phyloP scores from a whole-genome alignment of 345 rosid species.

The Bruguiera sexangula region DNA sequence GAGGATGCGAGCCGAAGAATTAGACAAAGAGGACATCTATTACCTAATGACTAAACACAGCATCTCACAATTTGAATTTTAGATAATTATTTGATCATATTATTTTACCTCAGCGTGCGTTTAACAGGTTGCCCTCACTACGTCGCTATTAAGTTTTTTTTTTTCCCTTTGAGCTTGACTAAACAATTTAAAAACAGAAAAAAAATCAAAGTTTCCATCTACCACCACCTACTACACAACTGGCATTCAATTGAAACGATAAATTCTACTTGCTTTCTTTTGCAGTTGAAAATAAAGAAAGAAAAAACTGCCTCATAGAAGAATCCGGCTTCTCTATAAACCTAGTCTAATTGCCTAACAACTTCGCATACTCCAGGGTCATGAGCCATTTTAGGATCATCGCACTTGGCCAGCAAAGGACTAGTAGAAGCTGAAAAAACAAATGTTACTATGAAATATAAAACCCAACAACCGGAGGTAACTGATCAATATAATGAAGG shows the following conservation, averaged over 20 bases:
- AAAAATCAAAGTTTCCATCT: too few species aligned
- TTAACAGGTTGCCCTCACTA: too few species aligned
- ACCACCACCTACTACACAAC: too few species aligned
- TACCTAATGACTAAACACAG: not conserved
- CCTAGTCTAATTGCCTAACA: constrained; percentile 59
- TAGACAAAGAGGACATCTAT: not conserved
- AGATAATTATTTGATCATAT: too few species aligned
- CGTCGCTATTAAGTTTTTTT: too few species aligned
- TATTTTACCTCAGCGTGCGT: too few species aligned
- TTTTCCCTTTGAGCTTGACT: too few species aligned
- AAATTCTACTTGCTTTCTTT: not conserved
- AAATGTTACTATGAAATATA: not conserved
- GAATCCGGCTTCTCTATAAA: constrained; percentile 80
- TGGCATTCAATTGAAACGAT: not conserved
- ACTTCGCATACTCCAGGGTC: constrained; percentile 55
- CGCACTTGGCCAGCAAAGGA: constrained; percentile 54
- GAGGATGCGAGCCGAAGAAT: constrained; percentile 8
- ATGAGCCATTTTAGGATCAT: constrained; percentile 54
- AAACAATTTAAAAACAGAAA: too few species aligned
- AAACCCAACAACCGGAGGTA: not conserved
- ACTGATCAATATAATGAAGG: not conserved
- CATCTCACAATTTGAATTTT: too few species aligned
- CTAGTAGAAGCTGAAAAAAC: constrained; percentile 16
- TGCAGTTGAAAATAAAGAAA: not conserved
- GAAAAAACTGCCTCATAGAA: constrained; percentile 65